These are phyloP conservation scores for Oryza glaberrima DNA, from an alignment of 176 grass and related monocot genomes.

Conservation along the genomic window DNA sequence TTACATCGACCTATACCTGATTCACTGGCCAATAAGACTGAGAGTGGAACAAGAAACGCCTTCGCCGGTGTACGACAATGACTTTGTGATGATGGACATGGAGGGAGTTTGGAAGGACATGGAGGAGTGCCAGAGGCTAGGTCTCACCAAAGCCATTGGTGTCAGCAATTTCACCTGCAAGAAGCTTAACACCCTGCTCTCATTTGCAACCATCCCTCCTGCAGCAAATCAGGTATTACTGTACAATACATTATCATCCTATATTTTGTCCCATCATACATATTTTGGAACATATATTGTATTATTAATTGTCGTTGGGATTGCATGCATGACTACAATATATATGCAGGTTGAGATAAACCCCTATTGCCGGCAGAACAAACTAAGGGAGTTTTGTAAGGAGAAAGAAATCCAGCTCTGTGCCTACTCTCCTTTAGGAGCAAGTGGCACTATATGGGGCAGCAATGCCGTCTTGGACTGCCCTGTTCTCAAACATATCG, in stretches of 20 bases:
- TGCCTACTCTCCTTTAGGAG: slow-evolving; percentile 54
- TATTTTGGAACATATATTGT: too few species aligned
- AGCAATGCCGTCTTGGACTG: slow-evolving; percentile 15
- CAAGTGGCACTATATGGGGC: slow-evolving; percentile 37
- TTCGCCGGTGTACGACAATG: neutral
- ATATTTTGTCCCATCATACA: too few species aligned
- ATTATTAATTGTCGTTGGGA: too few species aligned
- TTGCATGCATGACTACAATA: too few species aligned
- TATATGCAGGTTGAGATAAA: slow-evolving; percentile 53
- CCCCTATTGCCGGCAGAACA: slow-evolving; percentile 55
- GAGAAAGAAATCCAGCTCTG: slow-evolving; percentile 43
- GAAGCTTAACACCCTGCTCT: slow-evolving; percentile 26
- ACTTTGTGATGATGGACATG: slow-evolving; percentile 31
- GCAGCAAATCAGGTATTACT: slow-evolving; percentile 5
- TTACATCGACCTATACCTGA: slow-evolving; percentile 34
- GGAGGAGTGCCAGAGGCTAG: slow-evolving; percentile 32
- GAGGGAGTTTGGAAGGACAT: slow-evolving; percentile 24
- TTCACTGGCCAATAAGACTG: slow-evolving; percentile 25
- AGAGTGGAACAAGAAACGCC: neutral
- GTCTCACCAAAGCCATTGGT: slow-evolving; percentile 30
- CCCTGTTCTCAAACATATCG: slow-evolving; percentile 45
- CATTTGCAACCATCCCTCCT: neutral
- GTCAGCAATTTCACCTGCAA: slow-evolving; percentile 43
- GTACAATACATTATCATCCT: too few species aligned
- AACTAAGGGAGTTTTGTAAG: slow-evolving; percentile 54